Conservation (phyloP, 164 flowering plant species). For the Protea cynaroides region DNA sequence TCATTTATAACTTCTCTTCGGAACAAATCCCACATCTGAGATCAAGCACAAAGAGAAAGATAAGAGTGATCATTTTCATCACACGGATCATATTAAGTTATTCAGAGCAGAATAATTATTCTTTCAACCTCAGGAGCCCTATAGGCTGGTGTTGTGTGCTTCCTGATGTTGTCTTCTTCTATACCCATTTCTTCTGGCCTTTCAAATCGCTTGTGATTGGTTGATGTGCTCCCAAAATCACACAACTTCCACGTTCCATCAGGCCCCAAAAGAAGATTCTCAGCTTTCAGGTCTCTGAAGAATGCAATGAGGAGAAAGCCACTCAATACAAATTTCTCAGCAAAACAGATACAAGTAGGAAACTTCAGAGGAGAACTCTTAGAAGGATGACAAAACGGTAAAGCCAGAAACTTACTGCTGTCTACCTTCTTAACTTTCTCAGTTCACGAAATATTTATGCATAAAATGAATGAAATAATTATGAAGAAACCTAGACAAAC, state of each 20-base stretch:
- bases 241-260: constrained; percentile 96
- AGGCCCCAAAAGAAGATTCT: constrained; percentile 77
- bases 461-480: too few species aligned
- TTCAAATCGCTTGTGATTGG: constrained; percentile 93
- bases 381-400: not conserved
- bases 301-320: not conserved
- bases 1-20: constrained; percentile 84
- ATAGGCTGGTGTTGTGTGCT: constrained; percentile 96
- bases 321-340: not conserved
- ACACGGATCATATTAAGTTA: constrained; percentile 8
- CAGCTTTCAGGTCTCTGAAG: constrained; percentile 91
- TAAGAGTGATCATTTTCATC: constrained; percentile 18
- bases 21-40: constrained; percentile 96
- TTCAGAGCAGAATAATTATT: constrained; percentile 5
- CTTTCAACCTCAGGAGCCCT: constrained; percentile 91
- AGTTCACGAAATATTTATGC: too few species aligned
- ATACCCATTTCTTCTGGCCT: constrained; percentile 98
- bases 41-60: constrained; percentile 15
- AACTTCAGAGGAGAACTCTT: not conserved
- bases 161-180: constrained; percentile 97
- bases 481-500: too few species aligned
- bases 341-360: not conserved
- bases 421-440: too few species aligned
- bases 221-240: constrained; percentile 96
- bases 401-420: not conserved